phyloP scores from a whole-genome alignment of 108 stramenopile species.

The Conticribra guillardii region DNA sequence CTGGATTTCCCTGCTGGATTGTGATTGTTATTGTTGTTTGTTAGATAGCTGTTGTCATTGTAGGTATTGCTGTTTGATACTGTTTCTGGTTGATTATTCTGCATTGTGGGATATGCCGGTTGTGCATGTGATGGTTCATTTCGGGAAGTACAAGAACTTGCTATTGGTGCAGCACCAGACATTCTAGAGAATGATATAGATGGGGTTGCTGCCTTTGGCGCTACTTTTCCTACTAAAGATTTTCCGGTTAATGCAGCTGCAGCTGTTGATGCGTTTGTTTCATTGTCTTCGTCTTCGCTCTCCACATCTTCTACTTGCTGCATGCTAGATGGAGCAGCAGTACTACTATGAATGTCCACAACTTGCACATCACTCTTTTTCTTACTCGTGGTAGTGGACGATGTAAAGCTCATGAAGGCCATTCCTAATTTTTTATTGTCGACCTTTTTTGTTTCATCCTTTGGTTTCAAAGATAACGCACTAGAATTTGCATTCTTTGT shows the following conservation, averaged over 20 bases:
- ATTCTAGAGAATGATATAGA: slow-evolving; percentile 23
- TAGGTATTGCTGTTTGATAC: neutral
- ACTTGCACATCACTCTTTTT: slow-evolving; percentile 9
- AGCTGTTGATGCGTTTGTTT: neutral
- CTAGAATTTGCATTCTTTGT: slow-evolving; percentile 4
- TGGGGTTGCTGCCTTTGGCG: neutral
- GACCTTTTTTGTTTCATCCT: slow-evolving; percentile 1
- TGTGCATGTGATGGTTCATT: neutral
- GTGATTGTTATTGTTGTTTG: neutral
- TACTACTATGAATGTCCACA: slow-evolving; percentile 28
- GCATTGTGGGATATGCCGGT: slow-evolving; percentile 1
- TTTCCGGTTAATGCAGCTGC: neutral
- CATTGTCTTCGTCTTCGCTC: neutral
- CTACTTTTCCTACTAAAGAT: no score
- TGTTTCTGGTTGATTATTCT: neutral
- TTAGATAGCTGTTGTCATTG: neutral
- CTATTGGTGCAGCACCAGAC: slow-evolving; percentile 26
- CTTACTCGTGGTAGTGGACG: slow-evolving; percentile 1
- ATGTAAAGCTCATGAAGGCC: slow-evolving; percentile 41
- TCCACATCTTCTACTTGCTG: neutral
- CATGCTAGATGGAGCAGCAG: neutral
- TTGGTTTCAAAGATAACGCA: no score
- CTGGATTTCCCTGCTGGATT: slow-evolving; percentile 23
- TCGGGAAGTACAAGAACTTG: slow-evolving; percentile 2
- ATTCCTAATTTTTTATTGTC: slow-evolving; percentile 20